Percentiles rank a stretch among this genome's conserved stretches.
Conservation (phyloP, 768 basidiomycete genomes). For the Suillus hirtellus region DNA sequence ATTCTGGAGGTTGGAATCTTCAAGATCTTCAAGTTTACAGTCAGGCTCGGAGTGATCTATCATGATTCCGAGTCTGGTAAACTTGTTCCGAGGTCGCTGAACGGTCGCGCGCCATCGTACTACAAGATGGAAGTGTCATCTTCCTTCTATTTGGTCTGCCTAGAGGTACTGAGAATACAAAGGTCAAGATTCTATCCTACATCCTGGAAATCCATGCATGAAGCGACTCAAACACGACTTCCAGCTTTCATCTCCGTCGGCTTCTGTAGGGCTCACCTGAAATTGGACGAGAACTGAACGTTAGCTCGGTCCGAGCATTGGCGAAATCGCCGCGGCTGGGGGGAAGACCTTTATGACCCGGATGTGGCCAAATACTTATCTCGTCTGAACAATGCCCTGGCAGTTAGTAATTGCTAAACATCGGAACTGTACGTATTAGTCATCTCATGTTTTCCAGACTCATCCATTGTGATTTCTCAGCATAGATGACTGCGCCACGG, state of each 20-base stretch:
- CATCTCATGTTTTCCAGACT: background rate
- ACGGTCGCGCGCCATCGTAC: background rate
- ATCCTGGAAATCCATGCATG: background rate
- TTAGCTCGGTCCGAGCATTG: background rate
- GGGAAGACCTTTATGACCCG: background rate
- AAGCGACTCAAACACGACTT: background rate
- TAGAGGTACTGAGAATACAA: background rate
- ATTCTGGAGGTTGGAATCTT: background rate
- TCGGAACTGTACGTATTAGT: background rate
- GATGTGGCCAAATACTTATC: background rate
- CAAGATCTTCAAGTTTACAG: background rate
- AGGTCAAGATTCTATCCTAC: background rate
- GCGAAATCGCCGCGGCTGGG: background rate
- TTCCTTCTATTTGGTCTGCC: background rate
- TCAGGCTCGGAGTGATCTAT: too few relatives aligned
- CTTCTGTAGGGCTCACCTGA: background rate
- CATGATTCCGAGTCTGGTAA: background rate
- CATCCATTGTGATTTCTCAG: background rate
- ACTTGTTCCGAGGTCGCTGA: background rate
- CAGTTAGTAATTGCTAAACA: background rate
- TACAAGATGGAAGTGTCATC: background rate
- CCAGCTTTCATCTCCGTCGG: slow-evolving; percentile 2
- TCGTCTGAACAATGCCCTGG: background rate
- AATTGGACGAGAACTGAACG: background rate
- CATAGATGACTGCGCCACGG: background rate